Evolutionary conservation across 768 basidiomycete species (phyloP).

Genomic region (Botryobasidium botryosum): DNA sequence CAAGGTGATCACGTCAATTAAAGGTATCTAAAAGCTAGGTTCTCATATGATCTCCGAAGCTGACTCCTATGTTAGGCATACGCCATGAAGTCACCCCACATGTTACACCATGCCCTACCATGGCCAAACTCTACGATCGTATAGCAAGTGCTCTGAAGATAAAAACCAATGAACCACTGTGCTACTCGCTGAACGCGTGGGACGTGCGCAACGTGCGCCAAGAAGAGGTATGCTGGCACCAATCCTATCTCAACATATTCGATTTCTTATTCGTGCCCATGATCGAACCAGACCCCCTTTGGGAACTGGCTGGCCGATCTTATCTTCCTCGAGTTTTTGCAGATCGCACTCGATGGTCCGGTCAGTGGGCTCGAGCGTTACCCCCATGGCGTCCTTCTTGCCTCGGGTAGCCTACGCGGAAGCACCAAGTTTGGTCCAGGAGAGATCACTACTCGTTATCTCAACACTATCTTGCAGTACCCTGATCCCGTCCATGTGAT

Average conservation of each 20-base stretch:
- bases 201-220: slow-evolving; percentile 61
- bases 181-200: slow-evolving; percentile 45
- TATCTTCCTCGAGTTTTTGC: too few species aligned
- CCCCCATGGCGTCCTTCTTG: slow-evolving; percentile 70
- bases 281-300: slow-evolving; percentile 36
- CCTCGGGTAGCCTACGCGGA: slow-evolving; percentile 70
- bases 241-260: neutral
- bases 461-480: slow-evolving; percentile 78
- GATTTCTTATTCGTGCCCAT: neutral
- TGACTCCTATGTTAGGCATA: slow-evolving; percentile 32
- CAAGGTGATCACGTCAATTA: slow-evolving; percentile 43
- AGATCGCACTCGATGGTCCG: slow-evolving; percentile 72
- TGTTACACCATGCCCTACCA: slow-evolving; percentile 34
- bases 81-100: slow-evolving; percentile 44
- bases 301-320: slow-evolving; percentile 82
- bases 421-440: slow-evolving; percentile 65
- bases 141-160: slow-evolving; percentile 52
- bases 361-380: too few species aligned
- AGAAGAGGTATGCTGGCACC: slow-evolving; percentile 33
- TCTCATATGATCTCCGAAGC: slow-evolving; percentile 6
- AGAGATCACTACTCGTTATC: slow-evolving; percentile 64
- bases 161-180: slow-evolving; percentile 69
- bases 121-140: slow-evolving; percentile 46
- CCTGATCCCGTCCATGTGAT: slow-evolving; percentile 71
- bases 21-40: slow-evolving; percentile 27